These are phyloP conservation scores for Leishmania braziliensis DNA, from an alignment of 208 protist species.

Conservation along the genomic window DNA sequence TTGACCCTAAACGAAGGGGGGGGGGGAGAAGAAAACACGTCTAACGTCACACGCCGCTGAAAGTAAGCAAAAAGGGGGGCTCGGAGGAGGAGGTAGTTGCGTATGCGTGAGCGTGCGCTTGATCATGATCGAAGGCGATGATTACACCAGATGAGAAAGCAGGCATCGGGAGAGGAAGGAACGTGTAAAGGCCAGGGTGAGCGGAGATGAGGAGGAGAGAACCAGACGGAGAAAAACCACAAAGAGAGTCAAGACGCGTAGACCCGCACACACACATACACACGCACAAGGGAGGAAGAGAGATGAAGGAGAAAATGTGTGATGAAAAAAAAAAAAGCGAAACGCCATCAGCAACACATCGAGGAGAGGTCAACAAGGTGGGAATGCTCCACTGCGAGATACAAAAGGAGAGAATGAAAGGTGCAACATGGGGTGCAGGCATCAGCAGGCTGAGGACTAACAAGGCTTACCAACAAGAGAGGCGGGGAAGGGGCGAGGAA, in stretches of 20 bases:
- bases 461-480: not conserved
- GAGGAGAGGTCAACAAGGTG: not conserved
- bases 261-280: conserved; percentile 5
- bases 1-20: not conserved
- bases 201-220: not conserved
- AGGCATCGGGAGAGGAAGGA: not conserved
- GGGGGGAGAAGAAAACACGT: conserved; percentile 5
- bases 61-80: not conserved
- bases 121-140: not conserved
- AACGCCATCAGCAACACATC: not conserved
- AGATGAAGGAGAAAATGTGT: not conserved
- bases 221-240: not conserved
- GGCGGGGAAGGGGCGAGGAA: not conserved
- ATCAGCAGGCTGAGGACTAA: not conserved
- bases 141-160: not conserved
- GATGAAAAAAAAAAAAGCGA: not conserved
- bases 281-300: not conserved
- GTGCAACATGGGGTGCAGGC: not conserved
- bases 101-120: not conserved
- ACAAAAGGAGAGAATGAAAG: not conserved
- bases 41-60: not conserved
- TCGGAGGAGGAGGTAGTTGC: not conserved
- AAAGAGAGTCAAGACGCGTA: not conserved
- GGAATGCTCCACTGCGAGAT: not conserved
- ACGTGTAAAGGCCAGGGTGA: not conserved